Base-by-base conservation (phyloP, 1,284 basidiomycete genomes). In the Phellopilus nigrolimitatus region DNA sequence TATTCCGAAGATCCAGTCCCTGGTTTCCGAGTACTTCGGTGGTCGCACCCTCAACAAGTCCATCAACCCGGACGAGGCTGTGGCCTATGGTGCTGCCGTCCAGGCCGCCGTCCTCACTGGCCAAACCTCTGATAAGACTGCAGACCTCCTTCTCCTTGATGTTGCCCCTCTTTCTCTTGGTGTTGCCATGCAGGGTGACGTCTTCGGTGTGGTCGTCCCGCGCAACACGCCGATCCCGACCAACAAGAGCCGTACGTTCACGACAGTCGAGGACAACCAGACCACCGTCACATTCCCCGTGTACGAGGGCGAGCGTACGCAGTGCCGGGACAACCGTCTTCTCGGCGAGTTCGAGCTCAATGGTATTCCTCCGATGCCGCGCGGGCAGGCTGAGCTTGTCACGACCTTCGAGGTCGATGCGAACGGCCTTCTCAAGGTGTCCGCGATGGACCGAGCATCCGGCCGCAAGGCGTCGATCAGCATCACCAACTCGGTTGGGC, bases 31-130 rank as follows among this genome's bases (percentile, higher is more conserved):
- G 70, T 93, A 86, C 83, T 99, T 99, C 71, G 89, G 88, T 71
- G 94, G 93, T 57, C 93, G 94, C 66, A 89, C 95, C 71, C 76
- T 97, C 68, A 99, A 98, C 89, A 98, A 98, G 84, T 94, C 91
- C 58, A 95, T 95, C 75, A 95, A 95, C 79, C 92, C 92, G 57
- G 92, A 95, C 66, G 91, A 95, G 74, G 92, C 91, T 63, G 92
- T 94, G 62, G 91, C 91, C 52, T 93, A 93, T 69, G 94, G 94
- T 79, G 94, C 94, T 62, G 93, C 95, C 64, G 93, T 97, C 65
- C 94, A 97, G 74, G 95, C 92, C 58, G 94, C 94, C 53, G 88
- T 97, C 65, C 88, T 97, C 58, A 95, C 93, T 63, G 91, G 92
- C 57, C 91, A 97, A 71, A 95, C 92, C 50, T 95, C 92, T 51